phyloP scores from a whole-genome alignment of 208 protist species.

The Crithidia fasciculata region DNA sequence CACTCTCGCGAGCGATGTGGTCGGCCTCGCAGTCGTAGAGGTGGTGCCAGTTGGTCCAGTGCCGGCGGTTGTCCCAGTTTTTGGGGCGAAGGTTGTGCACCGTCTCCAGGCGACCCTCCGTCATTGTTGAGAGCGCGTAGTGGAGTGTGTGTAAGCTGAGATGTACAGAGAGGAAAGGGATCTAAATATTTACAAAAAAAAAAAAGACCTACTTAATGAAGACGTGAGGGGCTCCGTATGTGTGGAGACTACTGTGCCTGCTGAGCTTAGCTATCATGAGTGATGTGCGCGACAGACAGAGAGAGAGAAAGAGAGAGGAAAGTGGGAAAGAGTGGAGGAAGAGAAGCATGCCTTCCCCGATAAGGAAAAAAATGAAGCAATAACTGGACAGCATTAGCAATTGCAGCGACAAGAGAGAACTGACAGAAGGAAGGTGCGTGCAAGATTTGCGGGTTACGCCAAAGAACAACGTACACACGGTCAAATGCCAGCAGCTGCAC shows the following conservation, averaged over 20 bases:
- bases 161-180: background rate
- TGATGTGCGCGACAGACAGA: background rate
- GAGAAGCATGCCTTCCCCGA: too few relatives aligned
- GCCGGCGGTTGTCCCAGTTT: constrained; percentile 90
- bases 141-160: background rate
- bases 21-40: constrained; percentile 90
- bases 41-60: constrained; percentile 93
- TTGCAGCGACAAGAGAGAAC: too few relatives aligned
- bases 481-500: too few relatives aligned
- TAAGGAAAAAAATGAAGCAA: too few relatives aligned
- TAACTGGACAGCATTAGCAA: too few relatives aligned
- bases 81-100: constrained; percentile 89
- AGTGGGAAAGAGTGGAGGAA: too few relatives aligned
- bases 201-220: background rate
- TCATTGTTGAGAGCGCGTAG: constrained; percentile 52
- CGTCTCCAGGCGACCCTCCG: constrained; percentile 89
- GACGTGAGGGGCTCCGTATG: too few relatives aligned
- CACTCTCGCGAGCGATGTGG: constrained; percentile 86
- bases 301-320: background rate
- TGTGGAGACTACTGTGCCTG: background rate
- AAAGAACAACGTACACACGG: too few relatives aligned
- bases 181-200: background rate
- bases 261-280: background rate
- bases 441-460: too few relatives aligned
- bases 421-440: too few relatives aligned